Evolutionary conservation across 2,329 filamentous ascomycete species (phyloP), one percentile per base, ranked within the genome.

Genomic region (Mollisia scopiformis): DNA sequence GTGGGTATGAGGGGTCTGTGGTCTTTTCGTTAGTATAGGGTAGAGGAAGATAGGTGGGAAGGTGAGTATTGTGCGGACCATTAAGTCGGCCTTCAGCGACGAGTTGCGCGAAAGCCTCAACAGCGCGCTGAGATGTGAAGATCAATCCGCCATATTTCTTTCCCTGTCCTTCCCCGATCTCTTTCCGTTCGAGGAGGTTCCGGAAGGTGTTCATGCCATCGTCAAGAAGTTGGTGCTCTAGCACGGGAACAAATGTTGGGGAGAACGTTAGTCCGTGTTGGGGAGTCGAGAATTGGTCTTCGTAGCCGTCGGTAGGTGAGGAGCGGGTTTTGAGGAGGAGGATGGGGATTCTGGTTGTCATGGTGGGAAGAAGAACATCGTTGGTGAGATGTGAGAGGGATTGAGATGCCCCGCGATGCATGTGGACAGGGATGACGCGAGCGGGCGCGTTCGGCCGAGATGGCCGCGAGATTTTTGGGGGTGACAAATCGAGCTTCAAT

Each of bases 91-190:
- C 68, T 31, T 85, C 82, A 14, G 82, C 76, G 0, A 92, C 81
- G 8, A 92, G 76, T 49, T 82, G 78, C 3, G 84, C 78, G 69
- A 95, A 92, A 0, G 89, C 90, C 73, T 95, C 92, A 2, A 95
- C 91, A 1, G 92, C 90, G 52, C 91, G 84, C 73, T 95, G 92
- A 7, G 90, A 93, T 1, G 91, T 95, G 72, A 95, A 94, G 53
- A 95, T 88, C 60, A 94, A 77, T n/a, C 90, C 91, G 5, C 90
- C 90, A 70, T 91, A 94, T 14, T 76, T 68, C 41, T 74, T 73
- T 2, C 72, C 75, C 0, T 69, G 41, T 0, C 54, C 55, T 2
- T 55, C 68, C 49, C 78, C 77, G 62, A 88, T 81, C 16, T 70
- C 65, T 25, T 72, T 75, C 1, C 71, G 66, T 10, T 68, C 71